Percentiles rank a stretch among this genome's conserved stretches.
phyloP scores from a whole-genome alignment of 1,284 basidiomycete species.

The Trichosporon asahii region DNA sequence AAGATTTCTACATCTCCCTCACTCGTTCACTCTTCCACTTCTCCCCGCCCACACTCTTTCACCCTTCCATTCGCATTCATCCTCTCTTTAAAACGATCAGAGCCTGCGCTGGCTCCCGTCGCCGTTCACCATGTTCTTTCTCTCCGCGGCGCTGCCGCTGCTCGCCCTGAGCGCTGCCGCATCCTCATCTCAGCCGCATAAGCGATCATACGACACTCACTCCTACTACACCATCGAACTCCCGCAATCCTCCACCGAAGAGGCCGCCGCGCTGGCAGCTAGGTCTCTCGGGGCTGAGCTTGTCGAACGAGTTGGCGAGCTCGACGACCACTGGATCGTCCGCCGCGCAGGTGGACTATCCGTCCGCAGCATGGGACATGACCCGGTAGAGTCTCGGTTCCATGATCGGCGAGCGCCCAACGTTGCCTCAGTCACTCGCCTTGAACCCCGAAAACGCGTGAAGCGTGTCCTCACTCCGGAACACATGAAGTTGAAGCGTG shows the following conservation, averaged over 20 bases:
- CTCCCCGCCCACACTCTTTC: not conserved
- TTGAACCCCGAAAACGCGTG: slow-evolving; percentile 18
- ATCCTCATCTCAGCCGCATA: slow-evolving; percentile 15
- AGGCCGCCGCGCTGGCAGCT: slow-evolving; percentile 54
- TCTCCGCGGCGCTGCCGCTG: slow-evolving; percentile 17
- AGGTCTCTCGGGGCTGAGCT: slow-evolving; percentile 71
- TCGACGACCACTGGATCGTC: slow-evolving; percentile 81
- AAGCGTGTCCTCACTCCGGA: slow-evolving; percentile 19
- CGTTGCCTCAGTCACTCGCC: not conserved
- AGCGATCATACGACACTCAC: slow-evolving; percentile 68
- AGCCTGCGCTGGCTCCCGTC: not conserved
- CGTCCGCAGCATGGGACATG: slow-evolving; percentile 23
- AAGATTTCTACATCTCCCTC: not conserved
- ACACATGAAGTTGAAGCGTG: slow-evolving; percentile 9
- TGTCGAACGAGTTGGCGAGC: slow-evolving; percentile 82
- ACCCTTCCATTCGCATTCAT: not conserved
- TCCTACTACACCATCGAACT: slow-evolving; percentile 61
- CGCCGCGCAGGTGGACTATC: slow-evolving; percentile 51
- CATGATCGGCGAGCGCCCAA: not conserved
- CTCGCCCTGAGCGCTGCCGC: slow-evolving; percentile 21
- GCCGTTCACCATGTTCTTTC: slow-evolving; percentile 16
- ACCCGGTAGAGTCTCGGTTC: slow-evolving; percentile 45
- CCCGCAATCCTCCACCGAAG: slow-evolving; percentile 57
- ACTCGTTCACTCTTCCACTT: not conserved
- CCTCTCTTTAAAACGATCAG: not conserved